Evolutionary conservation across 1,284 basidiomycete species (phyloP).

Genomic region (Ganoderma resinaceum): DNA sequence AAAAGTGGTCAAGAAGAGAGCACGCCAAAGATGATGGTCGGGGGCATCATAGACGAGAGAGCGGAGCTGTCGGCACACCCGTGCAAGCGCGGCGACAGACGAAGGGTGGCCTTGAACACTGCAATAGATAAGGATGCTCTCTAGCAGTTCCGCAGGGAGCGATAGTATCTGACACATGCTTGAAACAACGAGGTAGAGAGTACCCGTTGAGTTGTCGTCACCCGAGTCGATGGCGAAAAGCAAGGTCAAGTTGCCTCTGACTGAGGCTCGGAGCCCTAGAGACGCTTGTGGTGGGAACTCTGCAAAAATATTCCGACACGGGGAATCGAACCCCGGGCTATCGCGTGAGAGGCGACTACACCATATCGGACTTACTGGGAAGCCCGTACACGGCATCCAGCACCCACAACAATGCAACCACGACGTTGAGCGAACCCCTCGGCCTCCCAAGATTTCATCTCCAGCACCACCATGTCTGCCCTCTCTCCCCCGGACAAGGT

Average conservation of each 20-base stretch:
- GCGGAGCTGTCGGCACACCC: slow-evolving; percentile 50
- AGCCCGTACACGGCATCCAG: neutral
- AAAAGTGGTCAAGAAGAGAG: slow-evolving; percentile 54
- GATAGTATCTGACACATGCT: neutral
- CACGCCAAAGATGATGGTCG: slow-evolving; percentile 60
- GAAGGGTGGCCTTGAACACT: slow-evolving; percentile 39
- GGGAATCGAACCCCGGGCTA: slow-evolving; percentile 33
- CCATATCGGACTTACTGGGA: slow-evolving; percentile 27
- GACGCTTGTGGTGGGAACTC: neutral
- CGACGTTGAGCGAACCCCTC: too few species aligned
- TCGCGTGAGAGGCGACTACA: slow-evolving; percentile 31
- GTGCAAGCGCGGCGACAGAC: slow-evolving; percentile 48
- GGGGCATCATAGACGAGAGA: slow-evolving; percentile 48
- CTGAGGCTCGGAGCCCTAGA: neutral
- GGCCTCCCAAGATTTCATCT: neutral
- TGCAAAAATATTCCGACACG: slow-evolving; percentile 23
- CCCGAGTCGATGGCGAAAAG: neutral
- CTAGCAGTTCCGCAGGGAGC: slow-evolving; percentile 16
- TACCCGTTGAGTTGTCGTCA: neutral
- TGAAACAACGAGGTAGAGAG: neutral
- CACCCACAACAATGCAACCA: too few species aligned
- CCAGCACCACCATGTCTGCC: slow-evolving; percentile 26
- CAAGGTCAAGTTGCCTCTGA: neutral
- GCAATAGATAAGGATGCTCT: slow-evolving; percentile 31
- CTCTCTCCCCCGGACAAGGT: slow-evolving; percentile 37